A percentile compares a stretch with the other conserved stretches of the same genome.
phyloP scores from a whole-genome alignment of 352 stramenopile genomes.

The Pythium biforme region DNA sequence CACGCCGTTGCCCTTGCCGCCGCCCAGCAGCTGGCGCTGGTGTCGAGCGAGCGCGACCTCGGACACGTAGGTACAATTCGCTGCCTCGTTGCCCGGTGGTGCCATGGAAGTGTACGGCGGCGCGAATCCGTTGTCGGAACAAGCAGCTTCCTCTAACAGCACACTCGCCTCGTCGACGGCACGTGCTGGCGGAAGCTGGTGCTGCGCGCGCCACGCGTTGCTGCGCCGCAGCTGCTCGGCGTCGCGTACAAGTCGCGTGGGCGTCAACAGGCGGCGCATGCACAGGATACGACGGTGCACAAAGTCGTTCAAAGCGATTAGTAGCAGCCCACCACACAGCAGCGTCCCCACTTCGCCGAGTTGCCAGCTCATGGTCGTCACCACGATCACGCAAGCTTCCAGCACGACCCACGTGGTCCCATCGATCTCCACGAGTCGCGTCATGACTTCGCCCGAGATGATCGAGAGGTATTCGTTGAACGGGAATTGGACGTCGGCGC shows the following conservation, averaged over 20 bases:
- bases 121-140: conserved; percentile 27
- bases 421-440: conserved; percentile 68
- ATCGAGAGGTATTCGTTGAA: conserved; percentile 81
- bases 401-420: conserved; percentile 61
- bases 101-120: conserved; percentile 52
- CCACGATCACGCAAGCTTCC: conserved; percentile 39
- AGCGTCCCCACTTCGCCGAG: conserved; percentile 46
- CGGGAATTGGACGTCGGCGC: conserved; percentile 52
- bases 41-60: conserved; percentile 40
- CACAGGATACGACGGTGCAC: conserved; percentile 47
- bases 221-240: conserved; percentile 59
- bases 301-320: conserved; percentile 51
- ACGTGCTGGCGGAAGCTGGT: conserved; percentile 35
- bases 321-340: conserved; percentile 32
- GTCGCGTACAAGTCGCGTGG: conserved; percentile 50
- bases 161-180: conserved; percentile 45
- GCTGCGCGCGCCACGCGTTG: conserved; percentile 48
- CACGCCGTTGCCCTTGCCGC: conserved; percentile 49
- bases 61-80: conserved; percentile 28
- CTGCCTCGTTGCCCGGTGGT: conserved; percentile 30
- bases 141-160: conserved; percentile 37
- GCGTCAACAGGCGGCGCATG: conserved; percentile 51
- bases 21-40: conserved; percentile 41
- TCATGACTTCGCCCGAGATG: conserved; percentile 77
- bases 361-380: conserved; percentile 45